Evolutionary conservation across 306 rosid genomes (phyloP).

Genomic region (Oemleria cerasiformis): DNA sequence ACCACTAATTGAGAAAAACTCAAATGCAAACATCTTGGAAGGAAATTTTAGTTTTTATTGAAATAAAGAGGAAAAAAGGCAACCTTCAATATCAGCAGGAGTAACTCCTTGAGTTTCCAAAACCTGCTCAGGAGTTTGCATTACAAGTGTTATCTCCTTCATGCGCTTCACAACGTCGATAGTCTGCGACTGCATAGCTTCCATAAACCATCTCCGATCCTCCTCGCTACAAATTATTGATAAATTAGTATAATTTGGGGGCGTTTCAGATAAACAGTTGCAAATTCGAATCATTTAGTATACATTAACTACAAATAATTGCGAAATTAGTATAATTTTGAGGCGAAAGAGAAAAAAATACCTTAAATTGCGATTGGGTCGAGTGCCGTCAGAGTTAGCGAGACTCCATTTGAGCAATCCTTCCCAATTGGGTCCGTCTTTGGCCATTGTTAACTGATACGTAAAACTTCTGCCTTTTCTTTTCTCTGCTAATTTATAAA

Average conservation of each 20-base stretch:
- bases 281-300: background rate
- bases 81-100: constrained; percentile 73
- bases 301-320: constrained; percentile 3
- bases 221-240: constrained; percentile 58
- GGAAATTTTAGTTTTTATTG: background rate
- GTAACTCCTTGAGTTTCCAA: constrained; percentile 86
- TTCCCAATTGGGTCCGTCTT: constrained; percentile 81
- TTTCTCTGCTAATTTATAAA: background rate
- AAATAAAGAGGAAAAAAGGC: background rate
- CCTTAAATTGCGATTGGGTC: constrained; percentile 62
- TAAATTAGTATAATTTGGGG: background rate
- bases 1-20: background rate
- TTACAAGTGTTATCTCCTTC: constrained; percentile 86
- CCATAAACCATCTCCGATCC: constrained; percentile 88
- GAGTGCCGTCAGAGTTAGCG: constrained; percentile 74
- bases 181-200: constrained; percentile 81
- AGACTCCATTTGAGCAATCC: constrained; percentile 90
- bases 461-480: background rate
- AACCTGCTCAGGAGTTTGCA: constrained; percentile 84
- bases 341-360: background rate
- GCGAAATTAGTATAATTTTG: background rate
- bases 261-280: too few species aligned
- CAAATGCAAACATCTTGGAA: background rate
- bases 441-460: constrained; percentile 47
- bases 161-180: constrained; percentile 82